Evolutionary conservation across 345 rosid genomes (phyloP).

Genomic region (Dovyalis caffra): DNA sequence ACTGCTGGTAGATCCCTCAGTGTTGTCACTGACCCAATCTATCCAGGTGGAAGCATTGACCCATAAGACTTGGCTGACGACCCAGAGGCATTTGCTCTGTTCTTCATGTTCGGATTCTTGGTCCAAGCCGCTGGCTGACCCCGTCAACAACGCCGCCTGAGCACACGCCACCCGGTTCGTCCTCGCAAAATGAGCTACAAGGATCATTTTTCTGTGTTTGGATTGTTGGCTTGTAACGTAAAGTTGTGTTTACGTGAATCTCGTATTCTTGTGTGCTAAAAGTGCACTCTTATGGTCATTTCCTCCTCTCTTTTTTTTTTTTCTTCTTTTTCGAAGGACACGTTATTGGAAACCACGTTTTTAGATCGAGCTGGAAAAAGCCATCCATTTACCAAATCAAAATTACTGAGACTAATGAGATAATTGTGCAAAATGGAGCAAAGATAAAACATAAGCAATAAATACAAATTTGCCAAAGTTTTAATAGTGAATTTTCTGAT

Average conservation of each 20-base stretch:
- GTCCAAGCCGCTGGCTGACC: conserved; percentile 81
- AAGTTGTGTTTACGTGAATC: conserved; percentile 19
- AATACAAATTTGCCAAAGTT: background rate
- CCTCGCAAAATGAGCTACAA: conserved; percentile 64
- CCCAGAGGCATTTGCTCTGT: conserved; percentile 83
- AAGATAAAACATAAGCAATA: too few relatives aligned
- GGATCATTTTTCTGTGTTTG: background rate
- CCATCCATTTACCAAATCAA: background rate
- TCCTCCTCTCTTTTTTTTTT: too few relatives aligned
- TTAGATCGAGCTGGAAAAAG: background rate
- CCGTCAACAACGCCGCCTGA: conserved; percentile 89
- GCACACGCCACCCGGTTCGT: too few relatives aligned
- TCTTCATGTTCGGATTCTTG: too few relatives aligned
- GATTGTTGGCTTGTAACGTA: conserved; percentile 13
- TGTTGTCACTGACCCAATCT: too few relatives aligned
- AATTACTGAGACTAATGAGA: too few relatives aligned
- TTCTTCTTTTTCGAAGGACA: too few relatives aligned
- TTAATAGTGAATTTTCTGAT: background rate
- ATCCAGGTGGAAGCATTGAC: too few relatives aligned
- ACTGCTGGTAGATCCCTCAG: conserved; percentile 68
- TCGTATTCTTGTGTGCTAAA: conserved; percentile 12
- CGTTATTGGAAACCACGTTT: too few relatives aligned
- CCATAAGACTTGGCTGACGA: conserved; percentile 79
- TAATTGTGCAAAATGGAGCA: background rate
- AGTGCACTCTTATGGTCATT: too few relatives aligned